phyloP scores from a whole-genome alignment of 441 rosid species.

The Aquilaria agallochum region DNA sequence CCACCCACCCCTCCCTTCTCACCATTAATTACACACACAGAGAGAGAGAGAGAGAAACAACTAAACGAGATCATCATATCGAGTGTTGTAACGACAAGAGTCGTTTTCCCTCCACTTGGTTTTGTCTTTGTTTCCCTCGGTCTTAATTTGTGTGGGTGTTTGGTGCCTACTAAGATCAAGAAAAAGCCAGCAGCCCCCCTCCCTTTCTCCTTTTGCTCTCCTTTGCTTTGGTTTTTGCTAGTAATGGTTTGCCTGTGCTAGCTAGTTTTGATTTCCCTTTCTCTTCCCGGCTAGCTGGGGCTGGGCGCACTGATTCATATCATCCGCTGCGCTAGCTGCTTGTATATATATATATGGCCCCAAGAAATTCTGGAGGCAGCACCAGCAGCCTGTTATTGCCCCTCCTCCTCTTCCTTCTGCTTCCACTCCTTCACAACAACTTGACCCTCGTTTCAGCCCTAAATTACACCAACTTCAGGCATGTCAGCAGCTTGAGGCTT shows the following conservation, averaged over 20 bases:
- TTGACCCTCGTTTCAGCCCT: constrained; percentile 27
- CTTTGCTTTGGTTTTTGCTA: constrained; percentile 10
- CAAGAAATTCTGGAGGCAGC: background rate
- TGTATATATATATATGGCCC: background rate
- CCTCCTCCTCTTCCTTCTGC: constrained; percentile 22
- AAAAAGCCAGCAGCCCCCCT: constrained; percentile 2
- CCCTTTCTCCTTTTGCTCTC: background rate
- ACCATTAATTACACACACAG: constrained; percentile 26
- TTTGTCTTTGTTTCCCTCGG: background rate
- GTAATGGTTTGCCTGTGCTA: constrained; percentile 23
- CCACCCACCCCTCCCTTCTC: constrained; percentile 61
- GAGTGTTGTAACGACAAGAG: constrained; percentile 12
- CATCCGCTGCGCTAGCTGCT: too few species aligned
- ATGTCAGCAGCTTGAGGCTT: constrained; percentile 73
- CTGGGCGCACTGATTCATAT: constrained; percentile 39
- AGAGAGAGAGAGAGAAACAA: constrained; percentile 17
- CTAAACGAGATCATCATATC: too few species aligned
- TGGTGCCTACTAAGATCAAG: constrained; percentile 16
- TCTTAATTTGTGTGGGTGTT: constrained; percentile 23
- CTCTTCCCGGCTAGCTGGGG: background rate
- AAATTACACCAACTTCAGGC: constrained; percentile 45
- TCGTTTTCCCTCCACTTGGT: constrained; percentile 30
- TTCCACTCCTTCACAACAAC: constrained; percentile 17
- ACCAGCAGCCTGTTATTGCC: background rate
- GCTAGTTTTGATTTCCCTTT: constrained; percentile 17